Evolutionary conservation across 257 asterid species (phyloP), one percentile per base, ranked within the genome.

Genomic region (Solanum raphanifolium): DNA sequence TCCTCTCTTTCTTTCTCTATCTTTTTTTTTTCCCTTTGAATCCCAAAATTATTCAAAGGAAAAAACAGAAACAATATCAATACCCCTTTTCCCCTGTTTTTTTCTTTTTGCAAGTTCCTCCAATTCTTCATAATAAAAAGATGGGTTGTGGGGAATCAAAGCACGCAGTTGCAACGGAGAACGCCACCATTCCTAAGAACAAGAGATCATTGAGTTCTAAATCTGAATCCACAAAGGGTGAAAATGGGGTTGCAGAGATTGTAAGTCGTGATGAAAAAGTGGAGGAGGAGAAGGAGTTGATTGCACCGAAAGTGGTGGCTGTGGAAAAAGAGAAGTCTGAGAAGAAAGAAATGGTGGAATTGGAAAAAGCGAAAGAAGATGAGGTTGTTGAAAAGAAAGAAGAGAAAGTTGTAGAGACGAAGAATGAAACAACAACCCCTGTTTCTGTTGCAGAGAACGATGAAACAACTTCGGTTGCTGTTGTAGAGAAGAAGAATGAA

Each of bases 141-240:
- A 94, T 94, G 98, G 98, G 98, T 84, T 95, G 98, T 88, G 98
- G 98, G 43, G 93, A 95, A 93, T 96, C 98, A 34, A 96, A 96
- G 90, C 99, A 94, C n/a, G 98, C 98, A 13, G 91, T 96, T 79
- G 93, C 94, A 68, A 93, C 97, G 23, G 93, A 87, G 27, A 89
- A 91, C 83, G 89, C 94, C 36, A 88, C 89, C 89, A 92, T 92
- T 88, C 90, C 87, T 93, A 86, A 87, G 88, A 94, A 90, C 92
- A 92, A 91, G 86, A 90, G 90, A 87, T 89, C 94, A 48, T 72
- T 62, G 52, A 71, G 83, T 86, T 86, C 84, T 46, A 86, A 79
- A 86, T 52, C 88, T 3, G 46, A 82, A 78, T 87, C 94, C 69
- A 87, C 85, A 60, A 89, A 87, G 84, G 86, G n/a, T 84, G 87